These are phyloP conservation scores for Alliaria petiolata DNA, from an alignment of 345 rosid species.

Conservation along the genomic window DNA sequence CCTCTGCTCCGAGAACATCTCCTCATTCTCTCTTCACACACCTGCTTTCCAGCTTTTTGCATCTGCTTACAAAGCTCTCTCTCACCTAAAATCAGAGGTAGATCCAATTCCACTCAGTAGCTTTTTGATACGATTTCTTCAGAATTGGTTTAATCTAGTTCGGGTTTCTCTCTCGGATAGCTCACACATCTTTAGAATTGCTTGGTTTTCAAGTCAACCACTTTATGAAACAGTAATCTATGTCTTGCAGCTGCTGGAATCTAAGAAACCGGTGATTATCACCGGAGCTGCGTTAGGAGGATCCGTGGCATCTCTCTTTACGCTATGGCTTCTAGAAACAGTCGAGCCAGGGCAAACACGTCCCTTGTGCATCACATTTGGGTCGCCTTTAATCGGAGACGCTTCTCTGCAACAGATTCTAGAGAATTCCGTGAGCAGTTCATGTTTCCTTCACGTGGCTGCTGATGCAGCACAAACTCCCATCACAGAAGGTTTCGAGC, in stretches of 20 bases:
- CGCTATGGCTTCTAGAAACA: slow-evolving; percentile 51
- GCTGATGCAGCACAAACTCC: background rate
- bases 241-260: background rate
- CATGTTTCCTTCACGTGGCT: slow-evolving; percentile 56
- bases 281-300: slow-evolving; percentile 65
- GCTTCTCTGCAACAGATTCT: slow-evolving; percentile 36
- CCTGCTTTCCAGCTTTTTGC: slow-evolving; percentile 40
- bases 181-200: background rate
- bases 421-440: slow-evolving; percentile 31
- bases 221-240: background rate
- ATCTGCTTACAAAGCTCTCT: slow-evolving; percentile 25
- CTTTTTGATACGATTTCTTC: background rate
- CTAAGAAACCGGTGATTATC: slow-evolving; percentile 35
- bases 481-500: slow-evolving; percentile 15
- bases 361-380: slow-evolving; percentile 71
- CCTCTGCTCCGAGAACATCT: slow-evolving; percentile 32
- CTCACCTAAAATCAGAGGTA: slow-evolving; percentile 41
- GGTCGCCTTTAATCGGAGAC: slow-evolving; percentile 56
- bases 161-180: background rate
- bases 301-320: slow-evolving; percentile 64
- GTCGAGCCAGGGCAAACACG: slow-evolving; percentile 18
- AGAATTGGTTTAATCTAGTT: background rate
- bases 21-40: slow-evolving; percentile 39
- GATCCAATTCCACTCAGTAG: background rate
- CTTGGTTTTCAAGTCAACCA: too few relatives aligned